These are phyloP conservation scores for Hibiscus trionum DNA, from an alignment of 345 rosid species.

Conservation along the genomic window DNA sequence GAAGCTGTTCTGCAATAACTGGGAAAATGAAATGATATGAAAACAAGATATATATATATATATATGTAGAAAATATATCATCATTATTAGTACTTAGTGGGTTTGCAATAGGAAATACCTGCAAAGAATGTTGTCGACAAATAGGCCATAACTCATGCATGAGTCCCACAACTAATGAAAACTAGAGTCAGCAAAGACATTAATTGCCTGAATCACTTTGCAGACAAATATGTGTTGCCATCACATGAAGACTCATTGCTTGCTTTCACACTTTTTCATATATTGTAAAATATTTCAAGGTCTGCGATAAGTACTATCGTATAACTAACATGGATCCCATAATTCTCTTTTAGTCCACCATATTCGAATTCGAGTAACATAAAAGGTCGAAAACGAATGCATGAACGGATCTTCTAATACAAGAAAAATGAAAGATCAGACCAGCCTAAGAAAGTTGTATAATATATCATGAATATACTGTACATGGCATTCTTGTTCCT, in stretches of 20 bases:
- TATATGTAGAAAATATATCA: too few relatives aligned
- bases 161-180: background rate
- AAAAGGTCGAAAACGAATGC: too few relatives aligned
- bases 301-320: background rate
- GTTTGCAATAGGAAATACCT: background rate
- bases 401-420: too few relatives aligned
- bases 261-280: conserved; percentile 7
- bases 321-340: too few relatives aligned
- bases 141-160: background rate
- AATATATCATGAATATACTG: too few relatives aligned
- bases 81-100: too few relatives aligned
- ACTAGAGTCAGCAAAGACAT: background rate
- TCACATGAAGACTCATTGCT: conserved; percentile 6
- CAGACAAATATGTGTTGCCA: conserved; percentile 1
- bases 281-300: background rate
- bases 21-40: background rate
- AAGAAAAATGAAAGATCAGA: too few relatives aligned
- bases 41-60: too few relatives aligned
- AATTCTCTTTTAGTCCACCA: too few relatives aligned
- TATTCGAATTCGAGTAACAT: too few relatives aligned
- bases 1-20: background rate
- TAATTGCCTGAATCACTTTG: background rate
- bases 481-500: background rate
- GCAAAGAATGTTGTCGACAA: conserved; percentile 1
- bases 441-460: too few relatives aligned